These are phyloP conservation scores for Blumeriella jaapii DNA, from an alignment of 2,329 filamentous ascomycete species.

Conservation along the genomic window DNA sequence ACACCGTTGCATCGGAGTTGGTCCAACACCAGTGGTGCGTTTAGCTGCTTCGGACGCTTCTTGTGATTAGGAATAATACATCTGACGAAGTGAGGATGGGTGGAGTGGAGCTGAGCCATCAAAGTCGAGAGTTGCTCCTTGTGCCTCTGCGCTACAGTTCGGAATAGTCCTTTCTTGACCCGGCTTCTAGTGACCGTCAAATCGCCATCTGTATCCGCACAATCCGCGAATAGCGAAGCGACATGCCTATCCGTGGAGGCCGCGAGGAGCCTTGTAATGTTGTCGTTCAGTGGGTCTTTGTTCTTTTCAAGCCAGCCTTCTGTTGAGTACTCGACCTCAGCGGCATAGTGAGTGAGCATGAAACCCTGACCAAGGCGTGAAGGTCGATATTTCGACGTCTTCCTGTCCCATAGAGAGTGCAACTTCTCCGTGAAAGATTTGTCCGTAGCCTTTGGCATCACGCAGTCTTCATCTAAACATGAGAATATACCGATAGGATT, in stretches of 20 bases:
- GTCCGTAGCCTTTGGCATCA: constrained; percentile 98
- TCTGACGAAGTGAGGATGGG: constrained; percentile 94
- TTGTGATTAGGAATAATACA: constrained; percentile 98
- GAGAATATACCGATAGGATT: constrained; percentile 99
- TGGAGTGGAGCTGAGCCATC: constrained; percentile 89
- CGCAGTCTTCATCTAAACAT: constrained; percentile 91
- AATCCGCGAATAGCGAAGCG: constrained; percentile 77
- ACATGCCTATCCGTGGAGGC: constrained; percentile 74
- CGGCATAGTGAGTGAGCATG: constrained; percentile 91
- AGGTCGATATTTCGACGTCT: constrained; percentile 83
- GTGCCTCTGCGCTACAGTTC: constrained; percentile 90
- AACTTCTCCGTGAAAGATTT: constrained; percentile 95
- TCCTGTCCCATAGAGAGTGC: constrained; percentile 93
- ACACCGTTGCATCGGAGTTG: constrained; percentile 99
- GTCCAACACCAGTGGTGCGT: constrained; percentile 83
- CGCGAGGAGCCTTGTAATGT: constrained; percentile 79
- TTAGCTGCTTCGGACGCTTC: constrained; percentile 88
- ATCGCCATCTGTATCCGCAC: constrained; percentile 70
- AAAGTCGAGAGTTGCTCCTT: constrained; percentile 97
- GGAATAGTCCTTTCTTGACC: constrained; percentile 94
- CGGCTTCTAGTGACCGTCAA: constrained; percentile 56
- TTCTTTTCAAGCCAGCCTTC: constrained; percentile 97
- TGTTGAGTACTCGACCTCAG: constrained; percentile 94
- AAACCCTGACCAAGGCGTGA: constrained; percentile 86
- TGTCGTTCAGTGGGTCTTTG: constrained; percentile 96